A percentile compares a stretch with the other conserved stretches of the same genome.
These are phyloP conservation scores for Jasminum sambac DNA, from an alignment of 257 asterid species.

Conservation along the genomic window DNA sequence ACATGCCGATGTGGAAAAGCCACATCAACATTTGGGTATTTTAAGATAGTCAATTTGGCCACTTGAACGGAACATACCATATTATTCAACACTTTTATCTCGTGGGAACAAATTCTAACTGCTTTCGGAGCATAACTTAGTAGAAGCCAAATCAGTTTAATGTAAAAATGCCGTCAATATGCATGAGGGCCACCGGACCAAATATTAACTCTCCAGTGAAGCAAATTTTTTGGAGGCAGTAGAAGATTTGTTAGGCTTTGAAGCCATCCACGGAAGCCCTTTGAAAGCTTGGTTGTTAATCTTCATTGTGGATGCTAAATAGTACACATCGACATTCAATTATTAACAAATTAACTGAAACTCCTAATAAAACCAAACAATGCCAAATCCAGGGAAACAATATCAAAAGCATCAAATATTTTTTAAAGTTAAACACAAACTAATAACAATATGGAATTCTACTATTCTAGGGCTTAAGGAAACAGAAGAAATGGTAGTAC, in stretches of 20 bases:
- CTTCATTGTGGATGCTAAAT: not conserved
- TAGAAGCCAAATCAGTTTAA: not conserved
- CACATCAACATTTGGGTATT: no score
- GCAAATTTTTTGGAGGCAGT: not conserved
- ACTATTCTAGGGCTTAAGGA: constrained; percentile 30
- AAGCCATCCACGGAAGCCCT: not conserved
- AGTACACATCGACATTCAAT: not conserved
- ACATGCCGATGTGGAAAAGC: no score
- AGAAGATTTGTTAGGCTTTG: not conserved
- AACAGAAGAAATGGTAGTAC: constrained; percentile 34
- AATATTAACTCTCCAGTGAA: not conserved
- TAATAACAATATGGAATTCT: constrained; percentile 9
- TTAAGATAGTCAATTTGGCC: no score
- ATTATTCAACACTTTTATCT: not conserved
- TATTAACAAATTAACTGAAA: not conserved
- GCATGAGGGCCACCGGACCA: not conserved
- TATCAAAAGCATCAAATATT: not conserved
- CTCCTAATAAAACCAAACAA: not conserved
- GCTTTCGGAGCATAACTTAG: not conserved
- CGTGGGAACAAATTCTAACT: not conserved
- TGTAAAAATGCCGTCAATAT: not conserved
- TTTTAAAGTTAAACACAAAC: not conserved
- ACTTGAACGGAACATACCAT: not conserved
- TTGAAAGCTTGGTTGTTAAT: not conserved
- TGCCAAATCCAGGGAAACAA: not conserved